phyloP scores from a whole-genome alignment of 176 grass and related monocot species.

The Raddia distichophylla region DNA sequence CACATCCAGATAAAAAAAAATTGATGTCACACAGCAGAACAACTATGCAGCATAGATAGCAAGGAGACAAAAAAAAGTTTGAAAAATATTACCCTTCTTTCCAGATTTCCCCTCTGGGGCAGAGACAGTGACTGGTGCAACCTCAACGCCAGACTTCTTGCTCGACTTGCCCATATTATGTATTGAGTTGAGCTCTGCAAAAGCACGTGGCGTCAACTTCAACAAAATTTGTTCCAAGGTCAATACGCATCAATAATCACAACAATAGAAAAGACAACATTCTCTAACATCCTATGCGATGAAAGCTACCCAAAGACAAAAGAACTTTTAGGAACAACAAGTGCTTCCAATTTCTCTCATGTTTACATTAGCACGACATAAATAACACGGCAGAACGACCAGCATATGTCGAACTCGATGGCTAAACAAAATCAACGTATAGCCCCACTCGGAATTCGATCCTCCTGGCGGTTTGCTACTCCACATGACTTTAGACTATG shows the following conservation, averaged over 20 bases:
- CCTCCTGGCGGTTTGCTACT: not conserved
- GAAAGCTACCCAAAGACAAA: no score
- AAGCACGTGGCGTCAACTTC: not conserved
- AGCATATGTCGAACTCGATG: not conserved
- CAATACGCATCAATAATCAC: not conserved
- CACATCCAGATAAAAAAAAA: not conserved
- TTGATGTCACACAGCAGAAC: not conserved
- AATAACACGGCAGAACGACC: not conserved
- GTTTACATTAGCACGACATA: not conserved
- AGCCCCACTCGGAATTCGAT: not conserved
- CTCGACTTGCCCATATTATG: slow-evolving; percentile 45
- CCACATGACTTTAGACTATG: not conserved
- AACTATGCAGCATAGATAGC: not conserved
- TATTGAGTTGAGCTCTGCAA: slow-evolving; percentile 11
- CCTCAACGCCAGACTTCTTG: slow-evolving; percentile 47
- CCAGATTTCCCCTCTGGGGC: slow-evolving; percentile 47
- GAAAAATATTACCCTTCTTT: slow-evolving; percentile 64
- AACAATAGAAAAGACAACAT: not conserved
- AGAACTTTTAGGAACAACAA: no score
- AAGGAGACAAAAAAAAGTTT: not conserved
- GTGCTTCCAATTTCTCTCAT: no score
- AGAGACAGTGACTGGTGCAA: slow-evolving; percentile 17
- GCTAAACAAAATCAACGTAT: not conserved
- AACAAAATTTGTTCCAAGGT: not conserved
- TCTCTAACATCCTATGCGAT: not conserved